A percentile compares a stretch with the other conserved stretches of the same genome.
Conservation (phyloP, 2,329 filamentous ascomycete genomes). For the Colletotrichum magnum region DNA sequence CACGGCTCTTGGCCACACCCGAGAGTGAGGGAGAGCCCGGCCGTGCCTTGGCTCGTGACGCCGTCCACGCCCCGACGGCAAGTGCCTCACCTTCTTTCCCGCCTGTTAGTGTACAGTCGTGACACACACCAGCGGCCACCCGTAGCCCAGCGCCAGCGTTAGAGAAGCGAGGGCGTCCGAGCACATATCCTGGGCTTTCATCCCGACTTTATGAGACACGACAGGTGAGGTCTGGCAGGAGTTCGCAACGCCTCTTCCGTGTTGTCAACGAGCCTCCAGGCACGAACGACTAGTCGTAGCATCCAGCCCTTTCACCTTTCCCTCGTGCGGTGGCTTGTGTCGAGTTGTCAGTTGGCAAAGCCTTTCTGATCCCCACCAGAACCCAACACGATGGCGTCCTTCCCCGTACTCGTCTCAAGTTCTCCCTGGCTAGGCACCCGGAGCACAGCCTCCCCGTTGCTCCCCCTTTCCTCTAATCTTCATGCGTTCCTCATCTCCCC, state of each 20-base stretch:
- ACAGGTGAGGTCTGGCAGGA: constrained; percentile 19
- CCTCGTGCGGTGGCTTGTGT: constrained; percentile 16
- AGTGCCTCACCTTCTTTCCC: constrained; percentile 23
- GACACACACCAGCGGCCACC: constrained; percentile 2
- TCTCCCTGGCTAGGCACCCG: constrained; percentile 14
- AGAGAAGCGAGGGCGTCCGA: neutral
- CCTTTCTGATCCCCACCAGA: constrained; percentile 5
- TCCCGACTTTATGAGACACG: constrained; percentile 22
- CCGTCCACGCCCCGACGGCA: constrained; percentile 11
- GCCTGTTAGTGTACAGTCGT: no score
- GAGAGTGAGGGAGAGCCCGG: constrained; percentile 13
- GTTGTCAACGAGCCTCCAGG: constrained; percentile 4
- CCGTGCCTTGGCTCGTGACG: constrained; percentile 3
- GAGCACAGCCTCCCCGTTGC: constrained; percentile 34
- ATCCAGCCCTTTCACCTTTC: neutral
- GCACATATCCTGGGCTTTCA: constrained; percentile 28
- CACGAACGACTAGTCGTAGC: constrained; percentile 18
- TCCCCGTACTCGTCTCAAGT: constrained; percentile 29
- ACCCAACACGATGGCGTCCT: constrained; percentile 4
- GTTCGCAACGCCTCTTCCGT: constrained; percentile 18
- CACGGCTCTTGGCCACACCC: constrained; percentile 33
- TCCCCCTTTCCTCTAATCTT: constrained; percentile 6
- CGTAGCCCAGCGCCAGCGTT: neutral
- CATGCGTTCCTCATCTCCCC: constrained; percentile 4
- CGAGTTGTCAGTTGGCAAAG: constrained; percentile 5